Evolutionary conservation across 1,284 basidiomycete genomes (phyloP).

Genomic region (Fomitopsis schrenkii): DNA sequence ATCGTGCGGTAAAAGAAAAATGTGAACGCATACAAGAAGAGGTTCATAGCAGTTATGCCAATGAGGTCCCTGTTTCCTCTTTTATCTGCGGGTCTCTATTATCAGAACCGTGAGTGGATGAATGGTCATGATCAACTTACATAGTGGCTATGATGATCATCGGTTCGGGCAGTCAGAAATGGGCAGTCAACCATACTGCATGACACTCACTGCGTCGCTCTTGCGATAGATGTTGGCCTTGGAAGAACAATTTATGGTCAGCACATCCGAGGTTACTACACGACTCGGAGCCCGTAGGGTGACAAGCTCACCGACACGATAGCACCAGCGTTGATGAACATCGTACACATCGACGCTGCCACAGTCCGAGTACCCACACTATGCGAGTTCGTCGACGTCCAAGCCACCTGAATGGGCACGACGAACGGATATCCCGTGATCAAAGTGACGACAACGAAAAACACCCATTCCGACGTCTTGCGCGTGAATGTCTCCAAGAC

Average conservation of each 20-base stretch:
- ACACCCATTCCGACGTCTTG: conserved; percentile 55
- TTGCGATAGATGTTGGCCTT: conserved; percentile 30
- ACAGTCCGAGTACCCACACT: conserved; percentile 55
- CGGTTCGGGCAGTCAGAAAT: neutral
- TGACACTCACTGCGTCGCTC: conserved; percentile 23
- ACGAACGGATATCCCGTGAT: conserved; percentile 49
- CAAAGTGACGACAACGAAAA: conserved; percentile 51
- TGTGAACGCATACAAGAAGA: conserved; percentile 46
- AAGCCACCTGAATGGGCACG: conserved; percentile 50
- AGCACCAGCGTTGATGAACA: conserved; percentile 56
- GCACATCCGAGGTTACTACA: too few species aligned
- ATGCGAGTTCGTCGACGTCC: conserved; percentile 59
- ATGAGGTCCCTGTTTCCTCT: conserved; percentile 35
- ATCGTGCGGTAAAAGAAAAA: conserved; percentile 53
- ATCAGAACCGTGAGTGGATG: neutral
- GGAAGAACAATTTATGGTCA: neutral
- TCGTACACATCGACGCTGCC: conserved; percentile 58
- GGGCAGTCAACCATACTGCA: neutral
- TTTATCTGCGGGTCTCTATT: conserved; percentile 28
- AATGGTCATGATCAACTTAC: conserved; percentile 26
- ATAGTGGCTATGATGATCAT: conserved; percentile 34
- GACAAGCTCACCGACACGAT: conserved; percentile 41
- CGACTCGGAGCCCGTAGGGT: too few species aligned
- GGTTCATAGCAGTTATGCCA: conserved; percentile 31
- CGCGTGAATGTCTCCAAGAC: conserved; percentile 51